Evolutionary conservation across 805 yeast genomes (phyloP).

Genomic region (Lipomyces oligophaga): DNA sequence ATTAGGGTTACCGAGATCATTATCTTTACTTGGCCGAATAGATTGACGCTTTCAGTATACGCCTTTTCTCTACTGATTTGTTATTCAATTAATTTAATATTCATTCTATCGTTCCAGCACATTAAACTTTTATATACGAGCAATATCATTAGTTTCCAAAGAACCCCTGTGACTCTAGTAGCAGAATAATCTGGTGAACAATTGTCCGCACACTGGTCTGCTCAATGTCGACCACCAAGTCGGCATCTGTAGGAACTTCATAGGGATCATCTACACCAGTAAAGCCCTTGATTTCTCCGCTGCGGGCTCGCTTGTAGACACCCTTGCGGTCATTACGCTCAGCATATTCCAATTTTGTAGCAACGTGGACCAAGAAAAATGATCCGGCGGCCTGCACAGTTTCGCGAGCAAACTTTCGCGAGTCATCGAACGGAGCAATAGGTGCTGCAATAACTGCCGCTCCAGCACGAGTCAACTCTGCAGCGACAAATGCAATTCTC

Average conservation of each 20-base stretch:
- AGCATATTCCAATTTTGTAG: constrained; percentile 47
- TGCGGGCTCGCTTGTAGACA: constrained; percentile 45
- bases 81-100: background rate
- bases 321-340: constrained; percentile 51
- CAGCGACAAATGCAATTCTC: constrained; percentile 59
- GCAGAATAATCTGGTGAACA: constrained; percentile 66
- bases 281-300: constrained; percentile 47
- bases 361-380: constrained; percentile 51
- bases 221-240: constrained; percentile 53
- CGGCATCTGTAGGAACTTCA: constrained; percentile 51
- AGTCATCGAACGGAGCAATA: constrained; percentile 45
- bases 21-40: no score
- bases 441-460: constrained; percentile 79
- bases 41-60: constrained; percentile 1
- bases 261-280: constrained; percentile 49
- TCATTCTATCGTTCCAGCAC: background rate
- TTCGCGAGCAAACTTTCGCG: constrained; percentile 44
- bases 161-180: constrained; percentile 80
- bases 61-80: background rate
- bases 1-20: no score
- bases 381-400: constrained; percentile 49
- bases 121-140: background rate
- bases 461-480: constrained; percentile 83
- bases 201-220: constrained; percentile 61
- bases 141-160: constrained; percentile 52